A percentile compares a stretch with the other conserved stretches of the same genome.
Evolutionary conservation across 805 yeast species (phyloP).

Genomic region (Komagataella kurtzmanii): DNA sequence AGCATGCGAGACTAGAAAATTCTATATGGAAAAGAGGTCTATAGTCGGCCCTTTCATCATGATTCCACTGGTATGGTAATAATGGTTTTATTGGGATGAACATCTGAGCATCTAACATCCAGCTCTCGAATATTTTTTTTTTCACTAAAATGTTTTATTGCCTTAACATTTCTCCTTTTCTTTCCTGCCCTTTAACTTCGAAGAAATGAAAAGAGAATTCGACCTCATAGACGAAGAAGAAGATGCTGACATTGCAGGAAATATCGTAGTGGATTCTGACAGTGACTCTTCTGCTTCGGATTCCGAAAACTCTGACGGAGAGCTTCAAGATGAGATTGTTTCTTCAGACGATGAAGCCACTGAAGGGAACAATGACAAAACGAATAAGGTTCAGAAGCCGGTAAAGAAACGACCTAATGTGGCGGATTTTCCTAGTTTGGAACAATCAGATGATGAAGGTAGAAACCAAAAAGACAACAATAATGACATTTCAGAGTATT

Average conservation of each 20-base stretch:
- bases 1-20: slow-evolving; percentile 36
- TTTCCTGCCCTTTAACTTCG: background rate
- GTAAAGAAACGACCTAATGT: slow-evolving; percentile 6
- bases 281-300: slow-evolving; percentile 9
- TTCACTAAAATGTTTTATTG: background rate
- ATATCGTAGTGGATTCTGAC: slow-evolving; percentile 29
- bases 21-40: slow-evolving; percentile 20
- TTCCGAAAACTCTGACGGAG: slow-evolving; percentile 18
- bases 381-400: slow-evolving; percentile 9
- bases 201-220: background rate
- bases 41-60: background rate
- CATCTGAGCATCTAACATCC: background rate
- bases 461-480: slow-evolving; percentile 8
- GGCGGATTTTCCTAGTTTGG: slow-evolving; percentile 23
- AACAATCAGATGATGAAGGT: slow-evolving; percentile 29
- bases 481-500: slow-evolving; percentile 21
- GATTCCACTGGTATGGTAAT: background rate
- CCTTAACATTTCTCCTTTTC: background rate
- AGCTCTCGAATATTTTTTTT: background rate
- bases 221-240: slow-evolving; percentile 26
- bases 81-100: background rate
- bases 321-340: slow-evolving; percentile 40
- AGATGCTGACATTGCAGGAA: slow-evolving; percentile 49
- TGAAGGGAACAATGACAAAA: slow-evolving; percentile 15
- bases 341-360: slow-evolving; percentile 36